A percentile compares a stretch with the other conserved stretches of the same genome.
These are phyloP conservation scores for Monosporozyma solicola DNA, from an alignment of 805 yeast species.

Conservation along the genomic window DNA sequence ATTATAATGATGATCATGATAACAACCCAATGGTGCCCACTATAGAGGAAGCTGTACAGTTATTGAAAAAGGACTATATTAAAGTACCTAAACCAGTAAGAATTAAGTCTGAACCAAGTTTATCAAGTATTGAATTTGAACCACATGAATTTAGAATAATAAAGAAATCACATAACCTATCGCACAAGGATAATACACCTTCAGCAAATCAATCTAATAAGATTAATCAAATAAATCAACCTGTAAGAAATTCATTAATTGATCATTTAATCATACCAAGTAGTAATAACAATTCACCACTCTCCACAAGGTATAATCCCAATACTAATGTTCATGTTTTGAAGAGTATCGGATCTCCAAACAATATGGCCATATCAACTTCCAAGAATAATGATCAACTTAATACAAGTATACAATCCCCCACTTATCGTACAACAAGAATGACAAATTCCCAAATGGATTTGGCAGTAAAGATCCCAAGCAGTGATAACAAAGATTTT, in stretches of 20 bases:
- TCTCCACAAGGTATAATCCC: not conserved
- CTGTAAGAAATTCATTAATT: not conserved
- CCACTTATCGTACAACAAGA: not conserved
- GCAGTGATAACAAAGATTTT: not conserved
- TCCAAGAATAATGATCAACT: not conserved
- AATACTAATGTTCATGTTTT: not conserved
- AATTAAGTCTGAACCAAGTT: not conserved
- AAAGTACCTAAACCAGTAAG: not conserved
- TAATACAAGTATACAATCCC: not conserved
- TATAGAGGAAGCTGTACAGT: conserved; percentile 15
- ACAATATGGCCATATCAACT: not conserved
- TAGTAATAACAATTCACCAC: not conserved
- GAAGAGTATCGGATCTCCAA: not conserved
- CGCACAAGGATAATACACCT: not conserved
- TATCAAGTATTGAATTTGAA: conserved; percentile 6
- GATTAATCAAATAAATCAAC: not conserved
- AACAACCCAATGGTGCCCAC: conserved; percentile 3
- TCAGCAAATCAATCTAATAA: not conserved
- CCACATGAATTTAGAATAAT: conserved; percentile 12
- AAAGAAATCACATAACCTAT: conserved; percentile 4
- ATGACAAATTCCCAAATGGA: conserved; percentile 4
- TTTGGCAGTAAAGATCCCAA: not conserved
- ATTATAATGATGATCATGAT: not conserved
- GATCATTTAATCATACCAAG: conserved; percentile 1
- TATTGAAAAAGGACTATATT: conserved; percentile 11